These are phyloP conservation scores for Aspergillus unguis DNA, from an alignment of 2,329 filamentous ascomycete species.

Conservation along the genomic window DNA sequence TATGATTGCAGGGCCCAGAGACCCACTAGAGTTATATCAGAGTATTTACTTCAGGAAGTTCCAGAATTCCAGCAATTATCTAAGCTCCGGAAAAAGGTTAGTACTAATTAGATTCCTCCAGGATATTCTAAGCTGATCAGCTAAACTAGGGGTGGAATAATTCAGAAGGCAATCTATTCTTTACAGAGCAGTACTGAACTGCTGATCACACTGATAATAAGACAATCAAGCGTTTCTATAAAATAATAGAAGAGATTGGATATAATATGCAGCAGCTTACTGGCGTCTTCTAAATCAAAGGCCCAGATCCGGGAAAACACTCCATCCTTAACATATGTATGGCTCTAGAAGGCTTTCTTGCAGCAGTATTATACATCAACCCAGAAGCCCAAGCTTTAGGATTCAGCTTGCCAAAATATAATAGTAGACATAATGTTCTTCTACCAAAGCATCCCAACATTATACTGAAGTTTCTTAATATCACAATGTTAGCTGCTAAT, in stretches of 20 bases:
- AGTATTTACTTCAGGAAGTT: too few species aligned
- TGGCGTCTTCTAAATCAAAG: conserved; percentile 11
- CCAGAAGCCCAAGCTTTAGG: conserved; percentile 27
- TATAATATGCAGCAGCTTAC: conserved; percentile 8
- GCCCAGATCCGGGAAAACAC: neutral
- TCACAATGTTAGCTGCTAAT: conserved; percentile 52
- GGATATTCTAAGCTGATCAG: too few species aligned
- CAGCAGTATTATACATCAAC: conserved; percentile 36
- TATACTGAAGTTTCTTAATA: conserved; percentile 38
- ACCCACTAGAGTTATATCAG: too few species aligned
- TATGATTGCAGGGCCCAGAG: too few species aligned
- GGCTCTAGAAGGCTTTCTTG: conserved; percentile 54
- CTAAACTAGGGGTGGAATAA: too few species aligned
- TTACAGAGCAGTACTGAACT: conserved; percentile 10
- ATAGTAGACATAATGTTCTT: conserved; percentile 6
- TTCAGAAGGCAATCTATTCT: conserved; percentile 6
- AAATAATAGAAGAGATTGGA: conserved; percentile 11
- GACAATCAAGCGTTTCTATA: conserved; percentile 8
- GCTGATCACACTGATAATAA: conserved; percentile 8
- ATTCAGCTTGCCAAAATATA: conserved; percentile 7
- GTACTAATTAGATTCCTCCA: too few species aligned
- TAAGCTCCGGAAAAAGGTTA: too few species aligned
- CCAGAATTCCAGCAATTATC: too few species aligned
- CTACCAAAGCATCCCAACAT: conserved; percentile 1
- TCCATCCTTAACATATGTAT: conserved; percentile 54